Conservation (phyloP, 2,329 filamentous ascomycete genomes). For the Xylaria arbuscula region DNA sequence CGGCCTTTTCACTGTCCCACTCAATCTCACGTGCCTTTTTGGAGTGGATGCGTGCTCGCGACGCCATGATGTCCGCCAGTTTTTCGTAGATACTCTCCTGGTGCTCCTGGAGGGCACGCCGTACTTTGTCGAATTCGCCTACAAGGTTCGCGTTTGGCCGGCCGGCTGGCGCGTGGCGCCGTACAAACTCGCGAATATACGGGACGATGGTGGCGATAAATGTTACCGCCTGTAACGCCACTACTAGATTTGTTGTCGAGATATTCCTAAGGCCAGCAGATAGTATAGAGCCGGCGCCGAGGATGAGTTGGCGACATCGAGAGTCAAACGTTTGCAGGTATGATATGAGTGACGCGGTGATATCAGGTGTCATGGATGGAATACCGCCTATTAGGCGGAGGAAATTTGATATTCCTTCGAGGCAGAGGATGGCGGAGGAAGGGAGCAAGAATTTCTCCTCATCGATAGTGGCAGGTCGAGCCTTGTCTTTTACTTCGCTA, state of each 20-base stretch:
- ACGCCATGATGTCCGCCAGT: slow-evolving; percentile 89
- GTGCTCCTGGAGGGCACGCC: slow-evolving; percentile 85
- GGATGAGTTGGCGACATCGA: slow-evolving; percentile 86
- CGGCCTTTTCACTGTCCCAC: slow-evolving; percentile 68
- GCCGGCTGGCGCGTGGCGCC: slow-evolving; percentile 69
- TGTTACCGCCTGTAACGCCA: slow-evolving; percentile 87
- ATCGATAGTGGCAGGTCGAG: slow-evolving; percentile 39
- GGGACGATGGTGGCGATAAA: slow-evolving; percentile 89
- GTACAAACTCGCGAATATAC: slow-evolving; percentile 89
- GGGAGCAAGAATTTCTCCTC: slow-evolving; percentile 85
- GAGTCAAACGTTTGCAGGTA: slow-evolving; percentile 95
- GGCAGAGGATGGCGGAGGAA: slow-evolving; percentile 80
- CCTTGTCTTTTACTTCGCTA: slow-evolving; percentile 6
- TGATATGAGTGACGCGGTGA: slow-evolving; percentile 80
- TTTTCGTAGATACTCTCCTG: slow-evolving; percentile 92
- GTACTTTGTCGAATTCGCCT: slow-evolving; percentile 87
- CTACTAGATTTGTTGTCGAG: slow-evolving; percentile 90
- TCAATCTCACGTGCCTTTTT: slow-evolving; percentile 75
- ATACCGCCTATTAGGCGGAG: slow-evolving; percentile 84
- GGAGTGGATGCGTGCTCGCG: slow-evolving; percentile 66
- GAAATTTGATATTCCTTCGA: slow-evolving; percentile 83
- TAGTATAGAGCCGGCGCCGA: slow-evolving; percentile 89
- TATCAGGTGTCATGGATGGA: slow-evolving; percentile 86
- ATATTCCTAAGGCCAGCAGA: slow-evolving; percentile 94
- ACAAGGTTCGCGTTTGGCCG: slow-evolving; percentile 69